These are phyloP conservation scores for Ophiocordyceps camponoti-leonardi DNA, from an alignment of 2,329 filamentous ascomycete species.

Conservation along the genomic window DNA sequence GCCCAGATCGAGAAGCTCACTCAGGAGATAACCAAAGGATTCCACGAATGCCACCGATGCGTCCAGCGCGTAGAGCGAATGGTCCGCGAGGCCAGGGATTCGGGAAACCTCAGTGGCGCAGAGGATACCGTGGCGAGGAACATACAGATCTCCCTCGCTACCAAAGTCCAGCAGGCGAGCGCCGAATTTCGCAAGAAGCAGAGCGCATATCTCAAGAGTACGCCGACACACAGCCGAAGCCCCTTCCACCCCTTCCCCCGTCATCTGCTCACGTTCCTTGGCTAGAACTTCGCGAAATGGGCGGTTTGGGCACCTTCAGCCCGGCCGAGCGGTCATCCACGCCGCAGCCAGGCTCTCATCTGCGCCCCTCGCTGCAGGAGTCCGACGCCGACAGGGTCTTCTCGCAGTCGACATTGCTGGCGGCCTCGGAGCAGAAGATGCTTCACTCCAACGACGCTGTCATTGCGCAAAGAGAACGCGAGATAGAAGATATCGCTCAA, in stretches of 20 bases:
- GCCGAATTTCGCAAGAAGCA: constrained; percentile 93
- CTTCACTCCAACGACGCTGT: constrained; percentile 62
- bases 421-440: constrained; percentile 50
- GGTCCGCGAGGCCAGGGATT: constrained; percentile 62
- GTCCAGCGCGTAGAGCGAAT: constrained; percentile 80
- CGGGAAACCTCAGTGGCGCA: constrained; percentile 56
- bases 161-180: constrained; percentile 80
- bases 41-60: constrained; percentile 76
- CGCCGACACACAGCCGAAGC: constrained; percentile 4
- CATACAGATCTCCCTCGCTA: constrained; percentile 79
- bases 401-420: constrained; percentile 75
- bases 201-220: constrained; percentile 88
- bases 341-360: constrained; percentile 39
- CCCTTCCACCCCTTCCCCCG: background rate
- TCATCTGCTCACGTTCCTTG: background rate
- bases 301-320: constrained; percentile 36
- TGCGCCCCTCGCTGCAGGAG: constrained; percentile 77
- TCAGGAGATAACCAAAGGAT: constrained; percentile 72
- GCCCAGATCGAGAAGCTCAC: constrained; percentile 79
- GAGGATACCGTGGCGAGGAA: constrained; percentile 96
- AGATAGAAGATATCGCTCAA: constrained; percentile 96
- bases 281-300: constrained; percentile 57
- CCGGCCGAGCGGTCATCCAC: constrained; percentile 33
- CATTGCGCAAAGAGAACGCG: constrained; percentile 82
- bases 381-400: constrained; percentile 87